These are phyloP conservation scores for Chaetoceros muelleri DNA, from an alignment of 108 stramenopile genomes.

Conservation along the genomic window DNA sequence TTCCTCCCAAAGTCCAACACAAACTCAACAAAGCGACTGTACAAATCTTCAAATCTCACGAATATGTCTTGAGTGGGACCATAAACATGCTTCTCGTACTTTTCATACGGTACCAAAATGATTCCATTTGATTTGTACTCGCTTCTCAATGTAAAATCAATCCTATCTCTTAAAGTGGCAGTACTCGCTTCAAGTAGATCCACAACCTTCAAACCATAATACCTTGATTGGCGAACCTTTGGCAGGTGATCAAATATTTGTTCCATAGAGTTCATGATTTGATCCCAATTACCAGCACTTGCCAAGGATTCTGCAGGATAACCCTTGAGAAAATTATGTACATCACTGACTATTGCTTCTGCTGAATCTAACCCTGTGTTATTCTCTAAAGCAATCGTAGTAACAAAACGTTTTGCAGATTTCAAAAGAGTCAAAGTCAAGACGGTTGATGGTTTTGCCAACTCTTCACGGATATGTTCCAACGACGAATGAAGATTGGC, in stretches of 20 bases:
- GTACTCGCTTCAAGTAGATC: constrained; percentile 78
- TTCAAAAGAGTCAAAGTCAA: constrained; percentile 70
- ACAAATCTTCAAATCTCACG: constrained; percentile 64
- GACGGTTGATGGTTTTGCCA: constrained; percentile 40
- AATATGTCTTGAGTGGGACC: constrained; percentile 63
- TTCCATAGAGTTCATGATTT: constrained; percentile 41
- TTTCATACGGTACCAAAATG: constrained; percentile 48
- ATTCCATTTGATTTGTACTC: constrained; percentile 35
- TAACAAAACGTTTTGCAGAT: constrained; percentile 79
- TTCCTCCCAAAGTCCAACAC: constrained; percentile 65
- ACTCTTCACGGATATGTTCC: constrained; percentile 39
- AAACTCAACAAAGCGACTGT: constrained; percentile 55
- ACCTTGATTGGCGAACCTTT: constrained; percentile 73
- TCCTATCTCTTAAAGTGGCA: constrained; percentile 41
- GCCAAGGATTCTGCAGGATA: constrained; percentile 73
- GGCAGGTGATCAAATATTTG: constrained; percentile 71
- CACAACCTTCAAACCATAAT: constrained; percentile 73
- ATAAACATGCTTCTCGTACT: constrained; percentile 53
- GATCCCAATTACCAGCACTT: constrained; percentile 58
- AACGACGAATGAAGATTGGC: constrained; percentile 50
- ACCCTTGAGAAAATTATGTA: constrained; percentile 67
- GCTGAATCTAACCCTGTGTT: constrained; percentile 81
- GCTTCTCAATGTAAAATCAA: constrained; percentile 42
- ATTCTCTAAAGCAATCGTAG: constrained; percentile 85
- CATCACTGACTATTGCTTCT: constrained; percentile 45